Evolutionary conservation across 2,329 filamentous ascomycete genomes (phyloP).

Genomic region (Penicillium sp.): DNA sequence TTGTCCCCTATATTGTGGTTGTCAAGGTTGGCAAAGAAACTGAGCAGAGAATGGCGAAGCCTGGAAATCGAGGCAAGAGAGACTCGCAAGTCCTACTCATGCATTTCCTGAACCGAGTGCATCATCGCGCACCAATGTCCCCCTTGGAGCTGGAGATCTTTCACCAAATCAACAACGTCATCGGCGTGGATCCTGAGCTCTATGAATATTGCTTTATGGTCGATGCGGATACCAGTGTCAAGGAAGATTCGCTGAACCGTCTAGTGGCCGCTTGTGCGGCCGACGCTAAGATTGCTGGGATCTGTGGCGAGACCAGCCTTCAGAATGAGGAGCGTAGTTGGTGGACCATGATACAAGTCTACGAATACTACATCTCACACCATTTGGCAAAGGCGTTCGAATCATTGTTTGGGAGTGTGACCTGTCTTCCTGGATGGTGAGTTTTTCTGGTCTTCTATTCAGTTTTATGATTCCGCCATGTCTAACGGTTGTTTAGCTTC

Average conservation of each 20-base stretch:
- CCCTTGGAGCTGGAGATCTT: constrained; percentile 97
- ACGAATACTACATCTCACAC: constrained; percentile 99
- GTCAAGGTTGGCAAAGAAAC: constrained; percentile 98
- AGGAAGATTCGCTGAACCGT: constrained; percentile 84
- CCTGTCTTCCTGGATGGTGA: constrained; percentile 97
- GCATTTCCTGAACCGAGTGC: constrained; percentile 96
- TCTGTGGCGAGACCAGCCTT: constrained; percentile 92
- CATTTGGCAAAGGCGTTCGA: constrained; percentile 96
- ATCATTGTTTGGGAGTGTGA: constrained; percentile 94
- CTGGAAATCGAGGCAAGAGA: constrained; percentile 96
- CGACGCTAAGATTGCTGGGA: constrained; percentile 92
- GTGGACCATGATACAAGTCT: constrained; percentile 99
- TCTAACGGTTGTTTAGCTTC: constrained; percentile 62
- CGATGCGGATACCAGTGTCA: constrained; percentile 91
- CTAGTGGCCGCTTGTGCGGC: constrained; percentile 89
- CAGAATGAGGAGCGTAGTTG: constrained; percentile 92
- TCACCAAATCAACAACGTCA: constrained; percentile 98
- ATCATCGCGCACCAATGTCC: constrained; percentile 89
- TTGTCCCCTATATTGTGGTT: constrained; percentile 90
- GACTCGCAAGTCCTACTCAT: constrained; percentile 94
- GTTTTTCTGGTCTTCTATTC: constrained; percentile 39
- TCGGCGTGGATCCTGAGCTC: constrained; percentile 92
- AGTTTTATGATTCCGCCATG: constrained; percentile 5
- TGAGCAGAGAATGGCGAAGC: constrained; percentile 83
- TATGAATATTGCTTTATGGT: constrained; percentile 98